Percentiles rank a stretch among this genome's conserved stretches.
Evolutionary conservation across 805 yeast species (phyloP).

Genomic region (Starmerella cellae): DNA sequence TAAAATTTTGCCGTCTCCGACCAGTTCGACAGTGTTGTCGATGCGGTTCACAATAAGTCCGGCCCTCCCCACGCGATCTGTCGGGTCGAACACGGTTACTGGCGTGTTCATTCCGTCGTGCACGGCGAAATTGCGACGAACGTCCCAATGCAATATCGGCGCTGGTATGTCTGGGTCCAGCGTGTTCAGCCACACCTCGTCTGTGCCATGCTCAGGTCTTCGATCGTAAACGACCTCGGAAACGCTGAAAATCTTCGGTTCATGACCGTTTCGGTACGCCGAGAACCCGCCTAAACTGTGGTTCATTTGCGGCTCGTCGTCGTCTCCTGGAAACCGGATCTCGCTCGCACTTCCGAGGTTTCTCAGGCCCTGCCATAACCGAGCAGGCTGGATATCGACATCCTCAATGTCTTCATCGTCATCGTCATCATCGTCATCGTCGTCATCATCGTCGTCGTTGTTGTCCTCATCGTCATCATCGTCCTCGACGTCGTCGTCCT

Average conservation of each 20-base stretch:
- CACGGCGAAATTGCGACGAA: neutral
- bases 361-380: neutral
- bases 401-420: neutral
- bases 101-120: neutral
- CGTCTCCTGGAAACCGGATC: neutral
- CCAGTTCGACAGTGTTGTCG: neutral
- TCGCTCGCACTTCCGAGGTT: neutral
- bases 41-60: constrained; percentile 3
- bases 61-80: neutral
- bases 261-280: neutral
- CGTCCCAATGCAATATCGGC: neutral
- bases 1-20: neutral
- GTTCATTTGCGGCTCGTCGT: neutral
- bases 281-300: neutral
- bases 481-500: neutral
- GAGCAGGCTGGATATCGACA: neutral
- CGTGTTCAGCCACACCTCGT: neutral
- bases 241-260: neutral
- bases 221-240: neutral
- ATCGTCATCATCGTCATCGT: neutral
- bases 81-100: neutral
- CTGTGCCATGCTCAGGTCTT: neutral
- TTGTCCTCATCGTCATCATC: constrained; percentile 1
- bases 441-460: neutral
- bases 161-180: neutral